These are phyloP conservation scores for Zygnema circumcarinatum DNA, from an alignment of 139 green algal species.

Conservation along the genomic window DNA sequence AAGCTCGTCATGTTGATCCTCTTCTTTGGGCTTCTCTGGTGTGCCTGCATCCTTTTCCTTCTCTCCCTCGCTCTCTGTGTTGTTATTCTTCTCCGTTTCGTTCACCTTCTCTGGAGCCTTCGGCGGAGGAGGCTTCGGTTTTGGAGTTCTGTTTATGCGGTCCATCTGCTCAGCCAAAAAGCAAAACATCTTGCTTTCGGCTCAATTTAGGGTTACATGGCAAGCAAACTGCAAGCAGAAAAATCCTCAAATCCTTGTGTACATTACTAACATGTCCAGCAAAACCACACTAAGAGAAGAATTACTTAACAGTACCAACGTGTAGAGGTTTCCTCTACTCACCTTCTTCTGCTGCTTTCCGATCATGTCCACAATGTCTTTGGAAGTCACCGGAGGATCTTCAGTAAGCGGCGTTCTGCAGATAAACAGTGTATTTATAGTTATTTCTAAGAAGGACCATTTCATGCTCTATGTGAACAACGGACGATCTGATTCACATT, in stretches of 20 bases:
- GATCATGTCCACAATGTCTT: background rate
- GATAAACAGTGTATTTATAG: background rate
- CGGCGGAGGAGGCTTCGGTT: constrained; percentile 7
- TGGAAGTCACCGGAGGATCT: constrained; percentile 11
- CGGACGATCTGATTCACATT: too few species aligned
- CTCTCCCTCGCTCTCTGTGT: background rate
- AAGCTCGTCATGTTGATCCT: background rate
- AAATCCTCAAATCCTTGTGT: background rate
- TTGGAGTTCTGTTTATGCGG: background rate
- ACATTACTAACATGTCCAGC: background rate
- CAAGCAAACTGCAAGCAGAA: too few species aligned
- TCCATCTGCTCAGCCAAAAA: constrained; percentile 8
- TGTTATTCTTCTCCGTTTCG: background rate
- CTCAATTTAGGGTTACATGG: too few species aligned
- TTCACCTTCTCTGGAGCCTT: background rate
- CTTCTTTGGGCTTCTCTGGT: background rate
- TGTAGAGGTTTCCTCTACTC: background rate
- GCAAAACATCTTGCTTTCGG: too few species aligned
- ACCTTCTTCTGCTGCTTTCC: background rate
- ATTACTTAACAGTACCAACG: background rate
- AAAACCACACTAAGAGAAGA: background rate
- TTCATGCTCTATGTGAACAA: background rate
- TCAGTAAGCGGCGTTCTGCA: constrained; percentile 12
- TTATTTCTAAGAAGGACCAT: background rate
- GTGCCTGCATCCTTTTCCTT: background rate